phyloP scores from a whole-genome alignment of 192 early-diverging fungal genomes.

The Entomortierella chlamydospora region DNA sequence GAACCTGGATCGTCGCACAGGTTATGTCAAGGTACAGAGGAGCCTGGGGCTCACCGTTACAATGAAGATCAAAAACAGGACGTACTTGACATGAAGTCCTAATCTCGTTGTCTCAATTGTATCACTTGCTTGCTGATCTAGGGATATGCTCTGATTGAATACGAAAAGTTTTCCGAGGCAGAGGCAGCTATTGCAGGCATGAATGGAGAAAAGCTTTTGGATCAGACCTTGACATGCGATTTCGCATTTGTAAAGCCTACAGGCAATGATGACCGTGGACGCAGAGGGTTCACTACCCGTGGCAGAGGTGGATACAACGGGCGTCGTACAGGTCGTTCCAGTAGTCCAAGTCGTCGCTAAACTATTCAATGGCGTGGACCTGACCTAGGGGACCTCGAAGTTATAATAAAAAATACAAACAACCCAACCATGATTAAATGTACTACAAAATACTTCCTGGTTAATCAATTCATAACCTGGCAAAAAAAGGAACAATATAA shows the following conservation, averaged over 20 bases:
- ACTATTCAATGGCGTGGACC: no score
- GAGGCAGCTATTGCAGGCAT: conserved; percentile 78
- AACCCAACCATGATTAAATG: no score
- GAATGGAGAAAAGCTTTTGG: conserved; percentile 81
- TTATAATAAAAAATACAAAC: no score
- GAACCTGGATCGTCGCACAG: conserved; percentile 94
- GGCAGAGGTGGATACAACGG: conserved; percentile 37
- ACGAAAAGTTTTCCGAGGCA: conserved; percentile 82
- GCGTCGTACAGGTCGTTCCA: conserved; percentile 42
- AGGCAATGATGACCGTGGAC: conserved; percentile 38
- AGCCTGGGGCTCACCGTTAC: not conserved
- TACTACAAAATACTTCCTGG: no score
- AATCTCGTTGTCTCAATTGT: not conserved
- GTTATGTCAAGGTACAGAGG: conserved; percentile 91
- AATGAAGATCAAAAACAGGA: not conserved
- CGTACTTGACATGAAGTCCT: no score
- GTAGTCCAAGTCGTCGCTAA: conserved; percentile 40
- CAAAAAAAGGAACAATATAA: no score
- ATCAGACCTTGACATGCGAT: conserved; percentile 78
- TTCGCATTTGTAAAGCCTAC: conserved; percentile 88
- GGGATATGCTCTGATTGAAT: conserved; percentile 96
- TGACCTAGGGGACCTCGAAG: no score
- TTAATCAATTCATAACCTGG: no score
- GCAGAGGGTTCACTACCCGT: conserved; percentile 41
- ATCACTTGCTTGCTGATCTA: conserved; percentile 30